phyloP scores from a whole-genome alignment of 495 filamentous ascomycete species.

The Tuber melanosporum region DNA sequence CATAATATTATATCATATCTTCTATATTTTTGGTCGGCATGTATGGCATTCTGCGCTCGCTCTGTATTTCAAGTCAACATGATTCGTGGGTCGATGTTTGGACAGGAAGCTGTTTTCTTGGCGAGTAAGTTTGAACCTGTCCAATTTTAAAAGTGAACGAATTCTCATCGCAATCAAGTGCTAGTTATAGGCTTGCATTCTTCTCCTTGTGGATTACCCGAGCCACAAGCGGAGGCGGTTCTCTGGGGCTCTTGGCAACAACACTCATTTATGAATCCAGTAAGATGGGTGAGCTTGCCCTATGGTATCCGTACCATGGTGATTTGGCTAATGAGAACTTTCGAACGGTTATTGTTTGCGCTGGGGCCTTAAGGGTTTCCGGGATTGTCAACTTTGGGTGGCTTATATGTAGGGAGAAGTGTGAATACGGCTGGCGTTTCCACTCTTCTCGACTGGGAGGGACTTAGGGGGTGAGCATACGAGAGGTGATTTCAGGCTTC shows the following conservation, averaged over 20 bases:
- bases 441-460: background rate
- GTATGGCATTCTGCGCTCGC: background rate
- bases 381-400: background rate
- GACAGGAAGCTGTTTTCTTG: background rate
- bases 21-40: background rate
- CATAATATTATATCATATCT: slow-evolving; percentile 1
- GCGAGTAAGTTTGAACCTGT: background rate
- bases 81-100: background rate
- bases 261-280: background rate
- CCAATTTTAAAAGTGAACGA: background rate
- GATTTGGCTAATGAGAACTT: background rate
- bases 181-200: background rate
- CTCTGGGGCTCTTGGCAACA: background rate
- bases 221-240: background rate
- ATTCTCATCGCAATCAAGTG: background rate
- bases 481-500: background rate
- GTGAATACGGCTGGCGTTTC: background rate
- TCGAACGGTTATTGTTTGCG: background rate
- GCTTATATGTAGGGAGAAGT: background rate
- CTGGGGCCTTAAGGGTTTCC: background rate
- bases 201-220: background rate
- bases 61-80: background rate
- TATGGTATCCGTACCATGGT: background rate
- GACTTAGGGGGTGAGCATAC: too few relatives aligned
- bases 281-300: background rate